Conservation (phyloP, 2,329 filamentous ascomycete species). For the Penicillium sp. region DNA sequence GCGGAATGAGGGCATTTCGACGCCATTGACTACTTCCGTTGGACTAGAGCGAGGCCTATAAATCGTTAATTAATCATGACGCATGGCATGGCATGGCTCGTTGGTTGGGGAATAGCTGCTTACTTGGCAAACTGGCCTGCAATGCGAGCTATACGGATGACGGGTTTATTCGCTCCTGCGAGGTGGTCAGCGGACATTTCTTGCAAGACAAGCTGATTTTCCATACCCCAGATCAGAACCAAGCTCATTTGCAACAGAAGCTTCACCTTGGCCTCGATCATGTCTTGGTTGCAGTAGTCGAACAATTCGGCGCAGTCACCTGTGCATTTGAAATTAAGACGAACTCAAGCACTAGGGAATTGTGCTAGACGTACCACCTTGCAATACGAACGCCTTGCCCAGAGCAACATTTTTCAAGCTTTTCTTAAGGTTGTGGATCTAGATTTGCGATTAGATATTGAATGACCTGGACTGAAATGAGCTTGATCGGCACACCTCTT, state of each 20-base stretch:
- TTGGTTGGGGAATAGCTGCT: neutral
- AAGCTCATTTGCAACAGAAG: slow-evolving; percentile 95
- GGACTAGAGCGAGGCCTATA: slow-evolving; percentile 74
- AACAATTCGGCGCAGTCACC: slow-evolving; percentile 93
- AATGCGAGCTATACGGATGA: slow-evolving; percentile 93
- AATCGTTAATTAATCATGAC: neutral
- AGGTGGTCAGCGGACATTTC: neutral
- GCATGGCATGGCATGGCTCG: neutral
- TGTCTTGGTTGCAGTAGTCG: slow-evolving; percentile 85
- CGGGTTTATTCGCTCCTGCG: slow-evolving; percentile 63
- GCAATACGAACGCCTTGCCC: slow-evolving; percentile 88
- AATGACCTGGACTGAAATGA: no score
- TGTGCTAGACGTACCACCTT: slow-evolving; percentile 62
- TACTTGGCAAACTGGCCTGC: slow-evolving; percentile 93
- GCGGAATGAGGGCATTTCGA: slow-evolving; percentile 82
- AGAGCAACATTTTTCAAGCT: slow-evolving; percentile 81
- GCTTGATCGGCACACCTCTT: slow-evolving; percentile 8
- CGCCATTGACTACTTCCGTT: slow-evolving; percentile 75
- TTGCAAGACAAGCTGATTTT: neutral
- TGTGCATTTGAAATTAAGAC: slow-evolving; percentile 14
- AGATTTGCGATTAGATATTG: neutral
- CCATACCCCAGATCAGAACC: slow-evolving; percentile 79
- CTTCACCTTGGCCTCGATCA: slow-evolving; percentile 96
- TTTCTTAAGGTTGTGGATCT: slow-evolving; percentile 73
- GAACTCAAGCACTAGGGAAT: neutral